Percentiles rank a stretch among this genome's conserved stretches.
phyloP scores from a whole-genome alignment of 208 protist species.

The Wallacemonas sp. region DNA sequence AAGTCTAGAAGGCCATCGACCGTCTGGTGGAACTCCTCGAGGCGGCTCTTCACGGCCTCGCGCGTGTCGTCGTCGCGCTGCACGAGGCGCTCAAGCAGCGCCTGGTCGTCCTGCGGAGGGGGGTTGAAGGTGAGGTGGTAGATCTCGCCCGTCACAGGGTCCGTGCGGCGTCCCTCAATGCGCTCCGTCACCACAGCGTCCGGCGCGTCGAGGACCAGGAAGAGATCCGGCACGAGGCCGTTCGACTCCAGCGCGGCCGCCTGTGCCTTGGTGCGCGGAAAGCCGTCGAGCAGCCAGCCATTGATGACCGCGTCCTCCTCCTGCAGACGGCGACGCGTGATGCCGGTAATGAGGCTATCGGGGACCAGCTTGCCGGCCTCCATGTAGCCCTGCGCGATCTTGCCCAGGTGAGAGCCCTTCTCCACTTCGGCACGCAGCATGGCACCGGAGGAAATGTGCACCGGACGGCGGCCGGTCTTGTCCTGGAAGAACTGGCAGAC shows the following conservation, averaged over 20 bases:
- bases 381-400: constrained; percentile 67
- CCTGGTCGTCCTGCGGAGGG: constrained; percentile 68
- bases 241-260: constrained; percentile 67
- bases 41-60: constrained; percentile 64
- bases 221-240: constrained; percentile 65
- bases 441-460: constrained; percentile 88
- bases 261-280: constrained; percentile 84
- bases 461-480: constrained; percentile 38
- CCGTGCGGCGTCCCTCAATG: constrained; percentile 82
- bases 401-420: constrained; percentile 55
- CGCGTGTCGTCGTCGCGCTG: constrained; percentile 85
- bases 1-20: constrained; percentile 57
- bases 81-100: constrained; percentile 76
- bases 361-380: constrained; percentile 71
- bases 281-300: constrained; percentile 93
- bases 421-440: constrained; percentile 76
- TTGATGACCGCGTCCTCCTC: constrained; percentile 68
- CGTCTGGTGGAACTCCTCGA: constrained; percentile 73
- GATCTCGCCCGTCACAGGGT: constrained; percentile 77
- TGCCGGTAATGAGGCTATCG: constrained; percentile 65
- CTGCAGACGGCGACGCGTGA: constrained; percentile 70
- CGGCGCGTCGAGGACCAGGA: constrained; percentile 73
- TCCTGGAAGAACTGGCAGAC: constrained; percentile 58
- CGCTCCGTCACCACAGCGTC: constrained; percentile 82
- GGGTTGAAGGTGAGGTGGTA: constrained; percentile 92